These are phyloP conservation scores for Boletus sp. DNA, from an alignment of 768 basidiomycete species.

Conservation along the genomic window DNA sequence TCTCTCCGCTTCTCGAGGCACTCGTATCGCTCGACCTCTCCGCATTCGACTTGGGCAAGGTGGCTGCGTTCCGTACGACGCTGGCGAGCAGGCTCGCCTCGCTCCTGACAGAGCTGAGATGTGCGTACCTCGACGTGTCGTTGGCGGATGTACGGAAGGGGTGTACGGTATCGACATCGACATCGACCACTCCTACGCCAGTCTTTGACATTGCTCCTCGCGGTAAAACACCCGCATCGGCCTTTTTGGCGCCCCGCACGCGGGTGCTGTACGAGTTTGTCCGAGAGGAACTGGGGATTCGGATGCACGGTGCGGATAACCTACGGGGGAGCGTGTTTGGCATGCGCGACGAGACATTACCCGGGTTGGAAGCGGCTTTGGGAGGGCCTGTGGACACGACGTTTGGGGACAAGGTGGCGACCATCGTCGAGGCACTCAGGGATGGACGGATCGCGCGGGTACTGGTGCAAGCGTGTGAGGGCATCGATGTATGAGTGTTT, in stretches of 20 bases:
- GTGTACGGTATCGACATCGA: slow-evolving; percentile 4
- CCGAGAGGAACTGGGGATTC: slow-evolving; percentile 65
- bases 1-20: slow-evolving; percentile 58
- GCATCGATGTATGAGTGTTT: slow-evolving; percentile 13
- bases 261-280: slow-evolving; percentile 77
- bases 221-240: slow-evolving; percentile 66
- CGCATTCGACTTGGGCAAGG: slow-evolving; percentile 19
- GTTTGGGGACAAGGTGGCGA: slow-evolving; percentile 66
- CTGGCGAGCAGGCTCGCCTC: slow-evolving; percentile 16
- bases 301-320: slow-evolving; percentile 81
- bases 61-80: slow-evolving; percentile 22
- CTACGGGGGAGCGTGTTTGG: slow-evolving; percentile 58
- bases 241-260: slow-evolving; percentile 51
- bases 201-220: slow-evolving; percentile 43
- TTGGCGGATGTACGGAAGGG: slow-evolving; percentile 20
- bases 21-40: slow-evolving; percentile 14
- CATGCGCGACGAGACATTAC: slow-evolving; percentile 28
- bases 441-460: slow-evolving; percentile 65
- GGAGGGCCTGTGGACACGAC: slow-evolving; percentile 43
- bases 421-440: slow-evolving; percentile 77
- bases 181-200: slow-evolving; percentile 26
- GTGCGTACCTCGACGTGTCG: slow-evolving; percentile 29
- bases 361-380: slow-evolving; percentile 43
- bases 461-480: slow-evolving; percentile 52
- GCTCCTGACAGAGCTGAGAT: slow-evolving; percentile 28